Evolutionary conservation across 202 grass and related monocot genomes (phyloP).

Genomic region (Bolboschoenoplectus hybrid): DNA sequence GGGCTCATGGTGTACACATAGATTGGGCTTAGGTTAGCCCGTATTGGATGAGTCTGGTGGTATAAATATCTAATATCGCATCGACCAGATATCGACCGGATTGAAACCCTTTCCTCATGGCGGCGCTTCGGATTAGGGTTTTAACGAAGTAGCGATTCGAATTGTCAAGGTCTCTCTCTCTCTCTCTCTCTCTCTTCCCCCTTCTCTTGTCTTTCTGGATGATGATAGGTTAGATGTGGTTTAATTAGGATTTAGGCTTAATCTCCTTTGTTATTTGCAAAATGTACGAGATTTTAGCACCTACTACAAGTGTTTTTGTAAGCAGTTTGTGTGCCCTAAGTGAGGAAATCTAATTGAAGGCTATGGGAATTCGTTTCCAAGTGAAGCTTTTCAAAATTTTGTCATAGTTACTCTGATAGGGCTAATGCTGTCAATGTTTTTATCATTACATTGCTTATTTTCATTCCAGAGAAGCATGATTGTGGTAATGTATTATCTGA

Average conservation of each 20-base stretch:
- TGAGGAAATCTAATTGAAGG: constrained; percentile 48
- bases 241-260: neutral
- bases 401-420: constrained; percentile 79
- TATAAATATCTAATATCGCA: neutral
- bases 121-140: constrained; percentile 41
- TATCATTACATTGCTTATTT: neutral
- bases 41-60: no score
- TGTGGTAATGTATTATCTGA: neutral
- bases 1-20: no score
- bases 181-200: neutral
- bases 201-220: neutral
- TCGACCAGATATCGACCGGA: no score
- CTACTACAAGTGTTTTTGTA: neutral
- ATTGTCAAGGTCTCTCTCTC: neutral
- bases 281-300: neutral
- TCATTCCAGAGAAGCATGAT: neutral
- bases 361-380: constrained; percentile 47
- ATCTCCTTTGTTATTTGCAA: neutral
- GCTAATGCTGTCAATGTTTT: neutral
- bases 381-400: constrained; percentile 51
- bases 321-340: constrained; percentile 39
- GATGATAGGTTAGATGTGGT: neutral
- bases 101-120: neutral
- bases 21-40: no score
- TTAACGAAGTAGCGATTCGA: neutral